These are phyloP conservation scores for Paramecium octaurelia DNA, from an alignment of 73 alveolate genomes.

Conservation along the genomic window DNA sequence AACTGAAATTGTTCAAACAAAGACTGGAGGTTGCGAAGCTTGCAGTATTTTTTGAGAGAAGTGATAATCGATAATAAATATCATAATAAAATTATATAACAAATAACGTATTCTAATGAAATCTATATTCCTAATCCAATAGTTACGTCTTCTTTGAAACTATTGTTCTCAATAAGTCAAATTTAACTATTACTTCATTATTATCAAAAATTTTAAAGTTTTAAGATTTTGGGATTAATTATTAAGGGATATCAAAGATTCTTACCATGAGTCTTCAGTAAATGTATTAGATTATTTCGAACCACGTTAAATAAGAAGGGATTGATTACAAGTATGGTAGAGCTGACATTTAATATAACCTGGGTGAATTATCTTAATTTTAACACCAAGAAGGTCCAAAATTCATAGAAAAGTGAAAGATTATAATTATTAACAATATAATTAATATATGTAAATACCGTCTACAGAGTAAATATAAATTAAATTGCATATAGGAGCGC, in stretches of 20 bases:
- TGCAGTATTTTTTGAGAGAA: background rate
- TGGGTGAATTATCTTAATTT: too few relatives aligned
- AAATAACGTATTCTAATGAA: background rate
- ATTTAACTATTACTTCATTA: too few relatives aligned
- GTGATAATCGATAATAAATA: background rate
- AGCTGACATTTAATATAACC: too few relatives aligned
- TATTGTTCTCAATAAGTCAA: background rate
- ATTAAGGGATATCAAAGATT: too few relatives aligned
- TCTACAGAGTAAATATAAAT: background rate
- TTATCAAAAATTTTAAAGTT: too few relatives aligned
- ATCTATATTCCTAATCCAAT: background rate
- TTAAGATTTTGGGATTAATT: too few relatives aligned
- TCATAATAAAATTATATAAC: background rate
- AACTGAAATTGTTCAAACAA: background rate
- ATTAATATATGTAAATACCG: background rate
- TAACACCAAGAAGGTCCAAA: background rate
- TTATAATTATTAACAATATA: background rate
- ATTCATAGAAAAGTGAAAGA: background rate
- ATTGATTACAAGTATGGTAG: too few relatives aligned
- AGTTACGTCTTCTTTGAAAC: background rate
- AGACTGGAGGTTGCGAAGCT: constrained; percentile 19
- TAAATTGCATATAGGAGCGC: background rate
- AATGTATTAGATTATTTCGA: too few relatives aligned
- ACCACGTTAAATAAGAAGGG: background rate
- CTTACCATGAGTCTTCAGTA: too few relatives aligned